Evolutionary conservation across 192 early-diverging fungal genomes (phyloP).

Genomic region (Neocallimastix lanati): DNA sequence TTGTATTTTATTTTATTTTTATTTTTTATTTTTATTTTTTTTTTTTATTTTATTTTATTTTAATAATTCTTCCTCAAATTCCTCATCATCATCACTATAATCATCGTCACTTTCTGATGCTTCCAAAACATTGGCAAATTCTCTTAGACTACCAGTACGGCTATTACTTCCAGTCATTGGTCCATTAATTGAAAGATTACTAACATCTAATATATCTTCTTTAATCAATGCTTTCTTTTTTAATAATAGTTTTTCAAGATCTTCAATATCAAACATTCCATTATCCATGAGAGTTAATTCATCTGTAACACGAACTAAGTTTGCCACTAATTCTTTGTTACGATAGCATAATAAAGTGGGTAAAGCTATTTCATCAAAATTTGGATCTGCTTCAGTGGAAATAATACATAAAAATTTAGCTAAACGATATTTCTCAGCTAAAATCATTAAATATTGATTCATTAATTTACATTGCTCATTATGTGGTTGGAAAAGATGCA

Average conservation of each 20-base stretch:
- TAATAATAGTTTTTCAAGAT: constrained; percentile 19
- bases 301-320: constrained; percentile 19
- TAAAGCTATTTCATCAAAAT: constrained; percentile 27
- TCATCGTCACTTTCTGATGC: background rate
- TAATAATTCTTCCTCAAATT: background rate
- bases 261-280: constrained; percentile 17
- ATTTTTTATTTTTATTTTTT: too few species aligned
- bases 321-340: constrained; percentile 12
- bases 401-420: background rate
- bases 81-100: background rate
- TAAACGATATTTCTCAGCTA: background rate
- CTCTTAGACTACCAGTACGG: background rate
- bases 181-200: background rate
- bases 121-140: background rate
- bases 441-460: background rate
- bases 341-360: constrained; percentile 25
- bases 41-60: too few species aligned
- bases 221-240: constrained; percentile 7
- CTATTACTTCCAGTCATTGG: background rate
- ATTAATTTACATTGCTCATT: constrained; percentile 3
- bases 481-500: constrained; percentile 25
- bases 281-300: constrained; percentile 13
- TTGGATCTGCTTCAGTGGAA: constrained; percentile 18
- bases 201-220: constrained; percentile 2
- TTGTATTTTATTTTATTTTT: too few species aligned